Evolutionary conservation across 2,329 filamentous ascomycete species (phyloP), one percentile per base, ranked within the genome.

Genomic region (Aspergillus melleus): DNA sequence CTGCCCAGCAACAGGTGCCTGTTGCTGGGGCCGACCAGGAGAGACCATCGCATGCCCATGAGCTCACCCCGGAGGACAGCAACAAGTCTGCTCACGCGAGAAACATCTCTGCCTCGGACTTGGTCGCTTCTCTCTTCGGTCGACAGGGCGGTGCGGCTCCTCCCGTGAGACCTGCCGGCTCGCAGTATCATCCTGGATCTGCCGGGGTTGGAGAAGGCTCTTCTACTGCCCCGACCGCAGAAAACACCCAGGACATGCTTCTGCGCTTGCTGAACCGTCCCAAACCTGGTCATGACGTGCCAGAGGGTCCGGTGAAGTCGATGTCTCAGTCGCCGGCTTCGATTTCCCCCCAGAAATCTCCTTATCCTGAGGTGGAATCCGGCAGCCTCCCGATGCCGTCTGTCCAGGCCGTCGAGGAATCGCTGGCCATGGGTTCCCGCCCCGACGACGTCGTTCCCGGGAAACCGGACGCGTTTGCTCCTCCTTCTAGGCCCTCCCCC

Each of bases 181-280:
- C 55, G 54, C 64, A 67, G 22, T 58, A 61, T 57, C 62, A 66
- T 66, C 59, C 61, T 36, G 71, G 67, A 12, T 64, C 65, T 36
- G 62, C 63, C 30, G 66, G 64, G 51, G 54, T 61, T 26, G 58
- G 55, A 30, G 66, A 68, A 50, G 57, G 52, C 49, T 52, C 66
- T 4, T 60, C 68, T 20, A 59, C 69, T 49, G 60, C 70, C 36
- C 69, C 71, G 51, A 44, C 84, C 83, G 77, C 80, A 76, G 83
- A 86, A 51, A 89, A 92, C 74, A 91, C 92, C 4, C 90, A 96
- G 75, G 88, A 94, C 64, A 90, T 95, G 71, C 82, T 99, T 52
- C 86, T 98, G 63, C 90, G 91, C 68, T 82, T 98, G 60, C 84
- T 99, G 64, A 95, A 92, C 70, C 88, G 90, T 52, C 88, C 90